Percentiles rank a stretch among this genome's conserved stretches.
Conservation (phyloP, 2,329 filamentous ascomycete genomes). For the Fusarium burgessii region DNA sequence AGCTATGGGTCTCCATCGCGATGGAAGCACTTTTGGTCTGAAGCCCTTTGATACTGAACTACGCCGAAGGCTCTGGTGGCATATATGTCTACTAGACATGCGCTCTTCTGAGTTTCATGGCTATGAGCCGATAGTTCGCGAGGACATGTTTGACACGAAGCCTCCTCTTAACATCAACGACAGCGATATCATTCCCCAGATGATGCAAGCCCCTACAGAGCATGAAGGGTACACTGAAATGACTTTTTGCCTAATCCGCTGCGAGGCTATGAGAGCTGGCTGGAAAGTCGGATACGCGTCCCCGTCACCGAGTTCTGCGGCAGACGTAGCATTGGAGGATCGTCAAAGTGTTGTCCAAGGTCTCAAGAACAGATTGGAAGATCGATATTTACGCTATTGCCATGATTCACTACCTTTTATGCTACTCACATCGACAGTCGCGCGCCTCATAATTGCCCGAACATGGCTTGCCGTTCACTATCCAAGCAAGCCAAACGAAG, state of each 20-base stretch:
- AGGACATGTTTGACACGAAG: not conserved
- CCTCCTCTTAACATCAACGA: conserved; percentile 8
- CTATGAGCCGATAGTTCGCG: not conserved
- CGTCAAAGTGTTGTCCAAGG: not conserved
- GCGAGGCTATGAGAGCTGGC: not conserved
- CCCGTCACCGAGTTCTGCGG: not conserved
- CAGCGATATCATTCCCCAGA: not conserved
- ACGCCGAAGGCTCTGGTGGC: not conserved
- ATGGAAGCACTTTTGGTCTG: not conserved
- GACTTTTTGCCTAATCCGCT: not conserved
- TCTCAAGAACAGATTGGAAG: not conserved
- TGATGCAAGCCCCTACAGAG: not conserved
- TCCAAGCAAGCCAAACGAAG: not conserved
- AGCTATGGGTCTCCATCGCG: not conserved
- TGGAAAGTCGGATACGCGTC: conserved; percentile 5
- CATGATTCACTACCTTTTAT: not conserved
- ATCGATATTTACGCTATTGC: not conserved
- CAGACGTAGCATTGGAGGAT: not conserved
- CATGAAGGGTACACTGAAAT: not conserved
- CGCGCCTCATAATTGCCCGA: not conserved
- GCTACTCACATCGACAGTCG: not conserved
- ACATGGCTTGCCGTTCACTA: not conserved
- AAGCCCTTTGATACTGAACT: not conserved
- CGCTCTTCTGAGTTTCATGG: not conserved
- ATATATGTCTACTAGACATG: conserved; percentile 1